Evolutionary conservation across 1,284 basidiomycete species (phyloP).

Genomic region (Afroboletus lepidellus): DNA sequence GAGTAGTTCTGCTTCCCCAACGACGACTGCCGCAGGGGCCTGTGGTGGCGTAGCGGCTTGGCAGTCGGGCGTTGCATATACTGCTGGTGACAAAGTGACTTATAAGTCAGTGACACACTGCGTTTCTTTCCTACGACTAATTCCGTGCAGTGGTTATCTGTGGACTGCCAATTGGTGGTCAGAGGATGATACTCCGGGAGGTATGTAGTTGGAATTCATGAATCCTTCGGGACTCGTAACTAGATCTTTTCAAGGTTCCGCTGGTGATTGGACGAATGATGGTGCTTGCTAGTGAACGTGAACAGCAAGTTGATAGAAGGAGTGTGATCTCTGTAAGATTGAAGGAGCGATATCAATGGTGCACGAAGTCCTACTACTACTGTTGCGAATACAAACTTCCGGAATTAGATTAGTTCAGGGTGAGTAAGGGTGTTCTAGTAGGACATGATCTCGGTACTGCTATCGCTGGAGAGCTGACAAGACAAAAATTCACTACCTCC

Average conservation of each 20-base stretch:
- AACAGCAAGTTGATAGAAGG: background rate
- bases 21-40: slow-evolving; percentile 34
- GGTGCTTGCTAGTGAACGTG: slow-evolving; percentile 41
- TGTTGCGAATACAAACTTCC: background rate
- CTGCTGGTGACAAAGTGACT: slow-evolving; percentile 48
- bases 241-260: slow-evolving; percentile 29
- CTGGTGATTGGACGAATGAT: slow-evolving; percentile 58
- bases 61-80: slow-evolving; percentile 45
- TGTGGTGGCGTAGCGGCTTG: slow-evolving; percentile 55
- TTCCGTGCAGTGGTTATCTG: slow-evolving; percentile 44
- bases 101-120: slow-evolving; percentile 42
- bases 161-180: slow-evolving; percentile 65
- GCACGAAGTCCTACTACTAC: background rate
- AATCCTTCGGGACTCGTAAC: background rate
- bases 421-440: background rate
- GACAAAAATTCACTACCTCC: background rate
- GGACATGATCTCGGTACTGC: background rate
- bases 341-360: background rate
- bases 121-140: slow-evolving; percentile 3
- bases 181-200: slow-evolving; percentile 54
- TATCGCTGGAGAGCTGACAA: background rate
- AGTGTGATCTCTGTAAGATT: background rate
- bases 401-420: background rate
- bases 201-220: slow-evolving; percentile 26
- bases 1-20: slow-evolving; percentile 25